Percentiles rank a stretch among this genome's conserved stretches.
Evolutionary conservation across 1,139 yeast species (phyloP).

Genomic region (Candida buenavistaensis): DNA sequence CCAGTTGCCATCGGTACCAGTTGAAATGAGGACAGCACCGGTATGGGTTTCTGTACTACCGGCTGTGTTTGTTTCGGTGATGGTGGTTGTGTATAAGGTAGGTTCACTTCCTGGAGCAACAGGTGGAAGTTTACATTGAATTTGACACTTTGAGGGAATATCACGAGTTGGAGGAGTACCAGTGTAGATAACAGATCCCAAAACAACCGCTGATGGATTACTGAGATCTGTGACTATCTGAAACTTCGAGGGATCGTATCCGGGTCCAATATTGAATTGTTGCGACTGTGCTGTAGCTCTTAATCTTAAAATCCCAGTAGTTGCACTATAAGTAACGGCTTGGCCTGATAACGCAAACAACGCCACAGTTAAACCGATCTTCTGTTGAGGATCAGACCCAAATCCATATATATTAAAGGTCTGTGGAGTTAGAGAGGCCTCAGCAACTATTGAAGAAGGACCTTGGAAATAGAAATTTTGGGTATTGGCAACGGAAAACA

Average conservation of each 20-base stretch:
- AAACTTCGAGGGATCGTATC: slow-evolving; percentile 12
- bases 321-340: slow-evolving; percentile 2
- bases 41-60: neutral
- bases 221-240: slow-evolving; percentile 4
- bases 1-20: slow-evolving; percentile 5
- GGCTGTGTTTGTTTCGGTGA: neutral
- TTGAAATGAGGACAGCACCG: slow-evolving; percentile 1
- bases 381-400: slow-evolving; percentile 30
- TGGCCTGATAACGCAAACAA: slow-evolving; percentile 1
- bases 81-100: slow-evolving; percentile 1
- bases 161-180: slow-evolving; percentile 11
- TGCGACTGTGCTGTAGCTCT: slow-evolving; percentile 8
- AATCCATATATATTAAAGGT: slow-evolving; percentile 29
- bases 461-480: slow-evolving; percentile 19
- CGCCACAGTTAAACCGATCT: slow-evolving; percentile 23
- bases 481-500: slow-evolving; percentile 11
- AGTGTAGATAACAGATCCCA: slow-evolving; percentile 9
- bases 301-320: slow-evolving; percentile 21
- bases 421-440: slow-evolving; percentile 10
- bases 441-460: slow-evolving; percentile 15
- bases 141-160: neutral
- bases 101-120: slow-evolving; percentile 8
- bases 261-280: slow-evolving; percentile 19
- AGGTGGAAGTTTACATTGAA: slow-evolving; percentile 9
- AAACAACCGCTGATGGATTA: slow-evolving; percentile 6